Percentiles rank a stretch among this genome's conserved stretches.
Evolutionary conservation across 495 filamentous ascomycete species (phyloP).

Genomic region (Penicillium dipodomyicola): DNA sequence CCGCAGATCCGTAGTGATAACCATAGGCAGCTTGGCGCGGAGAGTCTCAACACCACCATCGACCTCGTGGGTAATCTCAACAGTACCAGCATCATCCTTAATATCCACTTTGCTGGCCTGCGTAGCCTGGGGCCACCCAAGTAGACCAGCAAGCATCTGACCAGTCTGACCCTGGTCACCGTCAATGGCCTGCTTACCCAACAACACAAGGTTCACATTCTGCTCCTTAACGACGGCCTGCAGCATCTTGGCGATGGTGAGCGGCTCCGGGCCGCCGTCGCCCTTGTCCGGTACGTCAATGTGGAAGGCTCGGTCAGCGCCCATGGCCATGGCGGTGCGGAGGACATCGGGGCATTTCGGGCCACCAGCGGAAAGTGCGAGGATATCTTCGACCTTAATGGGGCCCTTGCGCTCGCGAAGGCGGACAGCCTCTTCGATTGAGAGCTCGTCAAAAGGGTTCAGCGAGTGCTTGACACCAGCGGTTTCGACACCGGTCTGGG

Average conservation of each 20-base stretch:
- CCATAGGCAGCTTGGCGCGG: conserved; percentile 75
- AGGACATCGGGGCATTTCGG: conserved; percentile 81
- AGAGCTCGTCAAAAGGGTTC: conserved; percentile 99
- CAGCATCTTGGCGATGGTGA: conserved; percentile 87
- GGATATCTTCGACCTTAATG: conserved; percentile 75
- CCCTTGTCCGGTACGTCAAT: conserved; percentile 62
- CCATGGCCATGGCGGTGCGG: conserved; percentile 98
- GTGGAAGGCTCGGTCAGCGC: conserved; percentile 86
- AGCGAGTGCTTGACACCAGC: conserved; percentile 91
- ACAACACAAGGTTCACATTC: conserved; percentile 83
- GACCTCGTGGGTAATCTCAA: conserved; percentile 84
- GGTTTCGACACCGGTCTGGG: conserved; percentile 90
- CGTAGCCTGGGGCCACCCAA: conserved; percentile 92
- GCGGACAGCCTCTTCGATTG: conserved; percentile 90
- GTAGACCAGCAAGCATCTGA: conserved; percentile 91
- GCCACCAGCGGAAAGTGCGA: conserved; percentile 83
- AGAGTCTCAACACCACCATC: conserved; percentile 95
- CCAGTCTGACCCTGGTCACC: conserved; percentile 95
- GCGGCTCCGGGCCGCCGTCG: conserved; percentile 71
- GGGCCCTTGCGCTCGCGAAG: conserved; percentile 75
- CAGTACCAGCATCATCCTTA: conserved; percentile 50
- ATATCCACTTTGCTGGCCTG: conserved; percentile 83
- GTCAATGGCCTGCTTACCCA: conserved; percentile 98
- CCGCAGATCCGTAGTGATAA: conserved; percentile 92
- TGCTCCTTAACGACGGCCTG: conserved; percentile 72